Conservation (phyloP, 2,329 filamentous ascomycete genomes). For the Mycosphaerelloides madeirae region DNA sequence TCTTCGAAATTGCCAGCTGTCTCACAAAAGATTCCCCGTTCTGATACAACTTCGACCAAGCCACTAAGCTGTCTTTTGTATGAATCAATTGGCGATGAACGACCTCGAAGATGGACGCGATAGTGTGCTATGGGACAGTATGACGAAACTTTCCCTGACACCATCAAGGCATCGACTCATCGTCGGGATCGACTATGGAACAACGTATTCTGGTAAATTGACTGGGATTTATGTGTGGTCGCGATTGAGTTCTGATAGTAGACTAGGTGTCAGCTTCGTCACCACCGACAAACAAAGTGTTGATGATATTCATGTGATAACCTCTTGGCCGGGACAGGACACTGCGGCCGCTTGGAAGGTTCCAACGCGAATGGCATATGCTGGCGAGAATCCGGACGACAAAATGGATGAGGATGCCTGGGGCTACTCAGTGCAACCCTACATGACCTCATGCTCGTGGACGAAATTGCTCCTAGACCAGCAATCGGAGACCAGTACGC, state of each 20-base stretch:
- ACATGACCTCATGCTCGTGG: slow-evolving; percentile 14
- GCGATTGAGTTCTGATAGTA: background rate
- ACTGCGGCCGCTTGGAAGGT: slow-evolving; percentile 11
- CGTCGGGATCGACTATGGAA: slow-evolving; percentile 15
- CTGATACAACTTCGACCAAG: no score
- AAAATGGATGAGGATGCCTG: slow-evolving; percentile 2
- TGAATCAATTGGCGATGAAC: no score
- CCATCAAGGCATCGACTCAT: slow-evolving; percentile 10
- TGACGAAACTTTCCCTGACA: no score
- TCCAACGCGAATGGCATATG: slow-evolving; percentile 15
- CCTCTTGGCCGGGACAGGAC: slow-evolving; percentile 12
- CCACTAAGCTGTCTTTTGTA: no score
- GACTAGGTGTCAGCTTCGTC: slow-evolving; percentile 14
- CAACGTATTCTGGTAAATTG: slow-evolving; percentile 5
- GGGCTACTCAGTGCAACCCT: slow-evolving; percentile 11
- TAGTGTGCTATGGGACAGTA: no score
- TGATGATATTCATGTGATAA: slow-evolving; percentile 15
- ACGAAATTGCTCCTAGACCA: slow-evolving; percentile 15
- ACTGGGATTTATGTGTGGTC: background rate
- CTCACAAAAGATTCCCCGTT: no score
- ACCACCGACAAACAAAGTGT: slow-evolving; percentile 15
- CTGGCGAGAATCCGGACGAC: slow-evolving; percentile 8
- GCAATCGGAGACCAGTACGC: background rate
- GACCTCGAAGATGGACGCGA: no score
- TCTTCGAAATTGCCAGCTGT: no score